Evolutionary conservation across 768 basidiomycete species (phyloP).

Genomic region (Phaffia australis): DNA sequence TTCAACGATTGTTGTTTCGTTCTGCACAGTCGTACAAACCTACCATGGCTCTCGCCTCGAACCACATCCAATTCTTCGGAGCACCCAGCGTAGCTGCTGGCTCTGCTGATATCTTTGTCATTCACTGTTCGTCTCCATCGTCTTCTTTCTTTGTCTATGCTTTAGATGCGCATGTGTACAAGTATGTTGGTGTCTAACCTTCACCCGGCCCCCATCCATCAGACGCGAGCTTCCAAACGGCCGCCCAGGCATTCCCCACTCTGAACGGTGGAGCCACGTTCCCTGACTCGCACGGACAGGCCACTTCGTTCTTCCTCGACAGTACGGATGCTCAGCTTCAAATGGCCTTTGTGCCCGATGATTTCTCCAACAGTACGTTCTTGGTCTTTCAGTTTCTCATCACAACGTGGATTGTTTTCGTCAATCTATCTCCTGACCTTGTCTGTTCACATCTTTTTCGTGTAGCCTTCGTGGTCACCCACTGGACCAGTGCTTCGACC

Average conservation of each 20-base stretch:
- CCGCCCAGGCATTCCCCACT: constrained; percentile 50
- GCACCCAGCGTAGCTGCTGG: constrained; percentile 59
- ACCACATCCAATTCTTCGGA: constrained; percentile 73
- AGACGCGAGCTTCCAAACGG: constrained; percentile 74
- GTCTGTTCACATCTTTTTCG: neutral
- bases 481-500: constrained; percentile 24
- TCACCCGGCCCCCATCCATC: neutral
- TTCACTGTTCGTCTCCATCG: constrained; percentile 56
- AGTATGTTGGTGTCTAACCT: neutral
- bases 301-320: constrained; percentile 57
- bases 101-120: constrained; percentile 66
- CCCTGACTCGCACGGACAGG: constrained; percentile 59
- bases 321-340: constrained; percentile 52
- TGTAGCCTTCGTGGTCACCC: constrained; percentile 23
- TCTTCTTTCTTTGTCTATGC: neutral
- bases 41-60: constrained; percentile 70
- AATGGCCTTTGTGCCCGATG: constrained; percentile 67
- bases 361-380: constrained; percentile 46
- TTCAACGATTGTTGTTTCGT: too few species aligned
- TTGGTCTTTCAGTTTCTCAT: neutral
- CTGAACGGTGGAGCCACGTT: constrained; percentile 45
- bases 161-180: neutral
- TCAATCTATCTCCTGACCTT: neutral
- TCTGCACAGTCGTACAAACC: constrained; percentile 46
- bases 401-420: neutral